A percentile compares a stretch with the other conserved stretches of the same genome.
Conservation (phyloP, 345 rosid species). For the Anacardium occidentale region DNA sequence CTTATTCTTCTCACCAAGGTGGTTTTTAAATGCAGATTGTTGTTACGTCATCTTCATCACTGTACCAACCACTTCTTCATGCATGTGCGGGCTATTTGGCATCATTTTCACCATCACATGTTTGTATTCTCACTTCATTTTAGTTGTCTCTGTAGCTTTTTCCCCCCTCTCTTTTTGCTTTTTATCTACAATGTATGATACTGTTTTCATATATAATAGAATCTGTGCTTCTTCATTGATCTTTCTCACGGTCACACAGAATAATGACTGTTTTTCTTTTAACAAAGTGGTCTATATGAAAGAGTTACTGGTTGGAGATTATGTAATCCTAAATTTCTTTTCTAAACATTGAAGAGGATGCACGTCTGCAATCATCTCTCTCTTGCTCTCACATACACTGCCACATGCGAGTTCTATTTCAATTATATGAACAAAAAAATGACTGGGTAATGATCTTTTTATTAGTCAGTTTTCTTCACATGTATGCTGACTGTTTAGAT, state of each 20-base stretch:
- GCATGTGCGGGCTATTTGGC: slow-evolving; percentile 77
- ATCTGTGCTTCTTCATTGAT: not conserved
- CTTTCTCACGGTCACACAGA: slow-evolving; percentile 6
- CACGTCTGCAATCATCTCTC: not conserved
- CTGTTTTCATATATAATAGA: not conserved
- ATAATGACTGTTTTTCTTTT: no score
- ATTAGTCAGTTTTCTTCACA: not conserved
- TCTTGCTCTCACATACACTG: not conserved
- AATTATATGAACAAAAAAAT: not conserved
- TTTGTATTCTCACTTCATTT: slow-evolving; percentile 37
- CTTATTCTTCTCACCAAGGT: slow-evolving; percentile 24
- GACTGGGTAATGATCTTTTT: not conserved
- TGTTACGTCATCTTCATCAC: slow-evolving; percentile 53
- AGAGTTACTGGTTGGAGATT: not conserved
- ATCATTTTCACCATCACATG: slow-evolving; percentile 82
- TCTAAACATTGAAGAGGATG: no score
- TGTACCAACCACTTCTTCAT: slow-evolving; percentile 61
- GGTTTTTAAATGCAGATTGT: slow-evolving; percentile 60
- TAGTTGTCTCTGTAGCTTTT: not conserved
- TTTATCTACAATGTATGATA: not conserved
- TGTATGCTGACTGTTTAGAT: slow-evolving; percentile 17
- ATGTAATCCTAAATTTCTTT: not conserved
- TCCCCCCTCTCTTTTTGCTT: not conserved
- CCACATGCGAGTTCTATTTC: no score
- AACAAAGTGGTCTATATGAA: not conserved